Evolutionary conservation across 2,329 filamentous ascomycete species (phyloP).

Genomic region (Fonsecaea pedrosoi): DNA sequence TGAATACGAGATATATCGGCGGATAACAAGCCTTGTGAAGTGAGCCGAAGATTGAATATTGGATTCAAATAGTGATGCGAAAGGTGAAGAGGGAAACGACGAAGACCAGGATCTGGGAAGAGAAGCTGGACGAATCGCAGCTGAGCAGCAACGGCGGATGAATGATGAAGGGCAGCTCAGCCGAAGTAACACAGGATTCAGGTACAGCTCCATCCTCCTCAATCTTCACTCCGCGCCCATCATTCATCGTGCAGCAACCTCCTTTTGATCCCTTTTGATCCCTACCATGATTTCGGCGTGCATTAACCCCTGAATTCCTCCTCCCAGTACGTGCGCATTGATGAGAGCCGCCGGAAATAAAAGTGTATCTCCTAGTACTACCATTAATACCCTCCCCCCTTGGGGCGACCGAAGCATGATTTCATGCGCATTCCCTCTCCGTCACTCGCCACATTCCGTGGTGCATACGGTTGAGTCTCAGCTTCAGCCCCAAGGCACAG

Average conservation of each 20-base stretch:
- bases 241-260: neutral
- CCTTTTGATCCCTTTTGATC: neutral
- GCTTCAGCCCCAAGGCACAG: neutral
- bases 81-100: neutral
- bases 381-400: neutral
- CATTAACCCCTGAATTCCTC: neutral
- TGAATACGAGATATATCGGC: neutral
- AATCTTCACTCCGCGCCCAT: too few relatives aligned
- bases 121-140: conserved; percentile 5
- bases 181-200: neutral
- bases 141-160: neutral
- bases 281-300: neutral
- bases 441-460: neutral
- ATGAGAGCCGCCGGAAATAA: neutral
- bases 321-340: neutral
- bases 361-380: neutral
- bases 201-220: too few relatives aligned
- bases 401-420: neutral
- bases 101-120: conserved; percentile 6
- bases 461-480: neutral
- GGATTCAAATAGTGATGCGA: conserved; percentile 4
- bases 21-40: neutral
- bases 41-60: neutral
- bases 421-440: neutral
- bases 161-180: neutral